Percentiles rank a stretch among this genome's conserved stretches.
Evolutionary conservation across 192 early-diverging fungal species (phyloP).

Genomic region (Polychytrium aggregatum): DNA sequence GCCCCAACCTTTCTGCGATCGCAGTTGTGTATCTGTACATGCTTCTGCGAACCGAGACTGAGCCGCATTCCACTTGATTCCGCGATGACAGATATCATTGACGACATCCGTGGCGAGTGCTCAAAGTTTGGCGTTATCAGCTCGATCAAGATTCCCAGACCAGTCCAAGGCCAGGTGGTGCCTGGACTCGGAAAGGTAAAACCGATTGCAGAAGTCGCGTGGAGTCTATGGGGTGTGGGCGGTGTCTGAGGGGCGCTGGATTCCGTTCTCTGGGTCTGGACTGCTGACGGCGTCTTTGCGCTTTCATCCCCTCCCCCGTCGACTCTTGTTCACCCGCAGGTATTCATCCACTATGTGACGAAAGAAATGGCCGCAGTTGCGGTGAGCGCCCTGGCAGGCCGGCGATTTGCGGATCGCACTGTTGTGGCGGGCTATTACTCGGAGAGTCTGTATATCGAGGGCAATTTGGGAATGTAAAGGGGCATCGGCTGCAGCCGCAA

Average conservation of each 20-base stretch:
- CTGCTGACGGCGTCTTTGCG: constrained; percentile 1
- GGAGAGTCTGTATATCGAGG: constrained; percentile 56
- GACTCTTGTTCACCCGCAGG: constrained; percentile 38
- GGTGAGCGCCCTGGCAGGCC: constrained; percentile 72
- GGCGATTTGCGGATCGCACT: constrained; percentile 87
- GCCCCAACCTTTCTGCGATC: neutral
- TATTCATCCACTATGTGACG: constrained; percentile 69
- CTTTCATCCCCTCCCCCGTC: neutral
- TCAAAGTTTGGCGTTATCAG: constrained; percentile 71
- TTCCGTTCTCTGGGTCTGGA: too few species aligned
- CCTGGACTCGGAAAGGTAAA: constrained; percentile 76
- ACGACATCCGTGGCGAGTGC: constrained; percentile 87
- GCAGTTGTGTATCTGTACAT: too few species aligned
- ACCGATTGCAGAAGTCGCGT: too few species aligned
- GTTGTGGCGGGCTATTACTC: constrained; percentile 78
- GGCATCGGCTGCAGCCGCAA: too few species aligned
- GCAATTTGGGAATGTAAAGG: too few species aligned
- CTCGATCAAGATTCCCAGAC: constrained; percentile 76
- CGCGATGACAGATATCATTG: constrained; percentile 56
- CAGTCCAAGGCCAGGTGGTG: constrained; percentile 35
- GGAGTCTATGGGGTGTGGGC: too few species aligned
- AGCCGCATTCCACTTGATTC: neutral
- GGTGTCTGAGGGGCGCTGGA: too few species aligned
- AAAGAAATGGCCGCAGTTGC: constrained; percentile 54
- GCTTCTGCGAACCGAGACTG: neutral